Conservation (phyloP, 2,329 filamentous ascomycete species). For the Fusarium sp. region DNA sequence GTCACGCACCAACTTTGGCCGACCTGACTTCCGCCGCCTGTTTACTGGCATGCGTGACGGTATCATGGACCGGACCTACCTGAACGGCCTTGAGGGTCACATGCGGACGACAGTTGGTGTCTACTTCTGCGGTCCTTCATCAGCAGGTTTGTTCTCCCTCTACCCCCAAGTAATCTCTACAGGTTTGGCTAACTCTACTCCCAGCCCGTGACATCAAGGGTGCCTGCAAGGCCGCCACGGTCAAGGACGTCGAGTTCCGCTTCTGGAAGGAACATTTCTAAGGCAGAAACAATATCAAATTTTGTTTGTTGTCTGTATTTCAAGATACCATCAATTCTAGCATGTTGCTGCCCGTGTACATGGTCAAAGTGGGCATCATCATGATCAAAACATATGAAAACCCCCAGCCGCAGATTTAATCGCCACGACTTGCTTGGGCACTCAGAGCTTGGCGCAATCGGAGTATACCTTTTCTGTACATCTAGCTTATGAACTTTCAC, state of each 20-base stretch:
- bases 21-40: conserved; percentile 88
- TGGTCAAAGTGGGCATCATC: neutral
- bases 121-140: conserved; percentile 95
- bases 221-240: conserved; percentile 81
- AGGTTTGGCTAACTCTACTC: conserved; percentile 53
- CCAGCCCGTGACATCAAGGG: conserved; percentile 87
- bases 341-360: conserved; percentile 15
- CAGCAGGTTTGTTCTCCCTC: conserved; percentile 65
- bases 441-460: neutral
- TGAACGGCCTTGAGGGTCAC: conserved; percentile 83
- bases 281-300: conserved; percentile 24
- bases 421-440: neutral
- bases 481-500: neutral
- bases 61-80: conserved; percentile 87
- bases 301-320: conserved; percentile 38
- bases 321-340: conserved; percentile 43
- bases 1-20: conserved; percentile 92
- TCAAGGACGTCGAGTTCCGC: conserved; percentile 88
- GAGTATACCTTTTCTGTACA: neutral
- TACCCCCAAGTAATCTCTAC: neutral
- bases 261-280: conserved; percentile 99
- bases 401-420: neutral
- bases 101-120: conserved; percentile 91
- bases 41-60: conserved; percentile 90
- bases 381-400: neutral